A percentile compares a stretch with the other conserved stretches of the same genome.
Conservation (phyloP, 352 stramenopile species). For the Pythium apleroticum region DNA sequence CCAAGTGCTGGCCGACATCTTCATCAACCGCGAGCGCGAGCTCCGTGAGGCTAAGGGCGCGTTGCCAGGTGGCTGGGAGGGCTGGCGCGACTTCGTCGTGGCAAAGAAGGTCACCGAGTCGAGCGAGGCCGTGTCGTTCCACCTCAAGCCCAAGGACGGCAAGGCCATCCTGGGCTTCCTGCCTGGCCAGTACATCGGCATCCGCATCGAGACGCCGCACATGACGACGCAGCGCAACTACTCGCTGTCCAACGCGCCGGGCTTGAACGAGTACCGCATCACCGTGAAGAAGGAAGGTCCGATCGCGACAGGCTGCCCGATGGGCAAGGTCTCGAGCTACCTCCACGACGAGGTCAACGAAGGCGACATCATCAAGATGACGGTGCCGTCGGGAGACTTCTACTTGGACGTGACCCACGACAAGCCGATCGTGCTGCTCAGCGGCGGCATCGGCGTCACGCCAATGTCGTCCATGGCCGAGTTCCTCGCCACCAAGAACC, state of each 20-base stretch:
- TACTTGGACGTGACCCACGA: conserved; percentile 37
- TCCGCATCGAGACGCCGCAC: conserved; percentile 44
- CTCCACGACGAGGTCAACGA: conserved; percentile 55
- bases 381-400: conserved; percentile 56
- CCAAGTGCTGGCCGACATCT: conserved; percentile 55
- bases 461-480: conserved; percentile 55
- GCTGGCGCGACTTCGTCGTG: conserved; percentile 59
- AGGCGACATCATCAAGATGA: conserved; percentile 49
- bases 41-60: conserved; percentile 36
- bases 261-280: conserved; percentile 48
- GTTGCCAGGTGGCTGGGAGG: conserved; percentile 47
- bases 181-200: conserved; percentile 58
- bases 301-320: conserved; percentile 26
- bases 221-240: conserved; percentile 59
- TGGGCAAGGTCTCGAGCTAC: conserved; percentile 53
- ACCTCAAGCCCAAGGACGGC: conserved; percentile 44
- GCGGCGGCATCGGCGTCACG: conserved; percentile 60
- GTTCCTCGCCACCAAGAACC: conserved; percentile 26
- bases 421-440: conserved; percentile 59
- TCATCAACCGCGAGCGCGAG: conserved; percentile 56
- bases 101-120: conserved; percentile 48
- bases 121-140: conserved; percentile 55
- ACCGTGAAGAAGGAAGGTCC: conserved; percentile 58
- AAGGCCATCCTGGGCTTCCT: conserved; percentile 44
- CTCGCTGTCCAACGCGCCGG: conserved; percentile 43